Evolutionary conservation across 1,139 yeast species (phyloP).

Genomic region (Suhomyces chickasaworum): DNA sequence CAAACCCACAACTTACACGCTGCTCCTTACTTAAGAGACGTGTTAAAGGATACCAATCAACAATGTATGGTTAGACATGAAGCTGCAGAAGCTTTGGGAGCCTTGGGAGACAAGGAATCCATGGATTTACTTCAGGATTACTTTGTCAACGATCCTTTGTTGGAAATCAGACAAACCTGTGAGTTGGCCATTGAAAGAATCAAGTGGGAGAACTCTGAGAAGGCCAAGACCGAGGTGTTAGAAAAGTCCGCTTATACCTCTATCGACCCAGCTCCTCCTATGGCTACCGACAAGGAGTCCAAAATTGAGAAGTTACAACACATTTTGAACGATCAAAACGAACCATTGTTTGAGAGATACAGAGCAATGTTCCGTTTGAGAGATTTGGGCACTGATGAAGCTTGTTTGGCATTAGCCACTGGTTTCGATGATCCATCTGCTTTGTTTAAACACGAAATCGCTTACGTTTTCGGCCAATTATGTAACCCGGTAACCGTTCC

Average conservation of each 20-base stretch:
- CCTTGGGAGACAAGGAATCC: constrained; percentile 83
- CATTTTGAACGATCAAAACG: constrained; percentile 72
- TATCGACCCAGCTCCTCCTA: constrained; percentile 98
- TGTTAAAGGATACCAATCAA: constrained; percentile 65
- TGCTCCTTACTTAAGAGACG: constrained; percentile 73
- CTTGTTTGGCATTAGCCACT: constrained; percentile 85
- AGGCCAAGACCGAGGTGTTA: constrained; percentile 62
- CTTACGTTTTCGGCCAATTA: constrained; percentile 96
- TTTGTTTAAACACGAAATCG: constrained; percentile 94
- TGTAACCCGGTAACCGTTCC: constrained; percentile 95
- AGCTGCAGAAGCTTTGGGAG: constrained; percentile 99
- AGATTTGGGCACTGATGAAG: constrained; percentile 91
- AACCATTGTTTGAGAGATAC: constrained; percentile 89
- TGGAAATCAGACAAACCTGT: constrained; percentile 95
- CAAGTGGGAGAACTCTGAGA: constrained; percentile 82
- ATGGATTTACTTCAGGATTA: constrained; percentile 66
- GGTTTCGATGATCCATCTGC: constrained; percentile 93
- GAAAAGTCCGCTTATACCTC: constrained; percentile 80
- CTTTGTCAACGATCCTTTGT: constrained; percentile 69
- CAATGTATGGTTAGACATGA: constrained; percentile 98
- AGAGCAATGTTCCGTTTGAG: constrained; percentile 98
- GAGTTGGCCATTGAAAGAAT: constrained; percentile 95
- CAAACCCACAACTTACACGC: constrained; percentile 86
- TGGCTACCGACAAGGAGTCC: constrained; percentile 61
- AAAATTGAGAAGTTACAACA: constrained; percentile 64